Evolutionary conservation across 2,329 filamentous ascomycete genomes (phyloP).

Genomic region (Xylariaceae sp.): DNA sequence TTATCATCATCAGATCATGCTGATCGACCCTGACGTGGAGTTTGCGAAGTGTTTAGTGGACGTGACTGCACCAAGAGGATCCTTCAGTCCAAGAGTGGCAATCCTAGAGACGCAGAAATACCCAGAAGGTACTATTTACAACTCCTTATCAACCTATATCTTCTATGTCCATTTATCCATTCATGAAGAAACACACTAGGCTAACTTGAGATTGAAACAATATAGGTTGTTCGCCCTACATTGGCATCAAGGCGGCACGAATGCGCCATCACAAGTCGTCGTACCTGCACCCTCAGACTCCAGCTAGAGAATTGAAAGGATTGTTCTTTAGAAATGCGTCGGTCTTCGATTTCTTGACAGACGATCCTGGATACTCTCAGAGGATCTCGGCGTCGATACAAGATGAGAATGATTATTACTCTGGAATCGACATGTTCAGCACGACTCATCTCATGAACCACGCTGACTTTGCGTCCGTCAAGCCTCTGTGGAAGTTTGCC

Average conservation of each 20-base stretch:
- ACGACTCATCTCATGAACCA: conserved; percentile 13
- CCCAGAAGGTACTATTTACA: conserved; percentile 5
- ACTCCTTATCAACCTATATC: background rate
- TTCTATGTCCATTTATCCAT: conserved; percentile 6
- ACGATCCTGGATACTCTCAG: conserved; percentile 26
- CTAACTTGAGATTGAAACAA: background rate
- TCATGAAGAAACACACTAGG: background rate
- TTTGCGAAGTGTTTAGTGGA: conserved; percentile 28
- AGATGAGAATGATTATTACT: conserved; percentile 27
- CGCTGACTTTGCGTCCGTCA: conserved; percentile 7
- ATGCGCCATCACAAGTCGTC: conserved; percentile 1
- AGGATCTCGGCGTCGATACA: conserved; percentile 26
- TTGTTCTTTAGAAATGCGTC: conserved; percentile 25
- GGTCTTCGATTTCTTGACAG: conserved; percentile 35
- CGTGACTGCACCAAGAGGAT: conserved; percentile 9
- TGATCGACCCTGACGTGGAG: conserved; percentile 35
- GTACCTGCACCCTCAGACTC: conserved; percentile 29
- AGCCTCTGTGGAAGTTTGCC: conserved; percentile 22
- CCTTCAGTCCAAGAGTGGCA: background rate
- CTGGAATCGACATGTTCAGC: conserved; percentile 8
- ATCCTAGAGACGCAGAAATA: conserved; percentile 6
- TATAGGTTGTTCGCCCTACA: conserved; percentile 16
- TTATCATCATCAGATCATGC: conserved; percentile 21
- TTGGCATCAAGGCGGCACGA: conserved; percentile 14
- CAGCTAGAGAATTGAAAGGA: conserved; percentile 28